phyloP scores from a whole-genome alignment of 2,329 filamentous ascomycete genomes.

The Cercospora citrullina region DNA sequence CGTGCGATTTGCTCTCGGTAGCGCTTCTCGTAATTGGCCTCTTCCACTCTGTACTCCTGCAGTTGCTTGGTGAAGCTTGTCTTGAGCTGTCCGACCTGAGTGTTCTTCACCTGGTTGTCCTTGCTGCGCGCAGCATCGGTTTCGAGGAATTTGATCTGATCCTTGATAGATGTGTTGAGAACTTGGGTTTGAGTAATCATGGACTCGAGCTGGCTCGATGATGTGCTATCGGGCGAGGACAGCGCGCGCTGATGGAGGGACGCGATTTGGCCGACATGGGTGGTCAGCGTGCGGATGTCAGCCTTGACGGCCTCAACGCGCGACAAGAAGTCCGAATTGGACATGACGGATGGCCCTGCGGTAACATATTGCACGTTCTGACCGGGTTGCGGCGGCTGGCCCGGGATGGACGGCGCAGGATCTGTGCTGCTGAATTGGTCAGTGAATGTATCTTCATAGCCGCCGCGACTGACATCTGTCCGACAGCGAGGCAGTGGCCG shows the following conservation, averaged over 20 bases:
- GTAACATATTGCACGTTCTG: slow-evolving; percentile 46
- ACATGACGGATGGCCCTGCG: slow-evolving; percentile 49
- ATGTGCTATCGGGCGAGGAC: slow-evolving; percentile 59
- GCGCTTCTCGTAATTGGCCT: slow-evolving; percentile 67
- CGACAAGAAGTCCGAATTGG: slow-evolving; percentile 66
- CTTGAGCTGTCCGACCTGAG: slow-evolving; percentile 69
- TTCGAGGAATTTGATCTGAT: slow-evolving; percentile 76
- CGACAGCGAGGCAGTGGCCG: not conserved
- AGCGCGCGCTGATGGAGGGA: slow-evolving; percentile 71
- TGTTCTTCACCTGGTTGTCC: slow-evolving; percentile 65
- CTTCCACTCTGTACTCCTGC: slow-evolving; percentile 68
- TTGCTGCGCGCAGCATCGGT: slow-evolving; percentile 66
- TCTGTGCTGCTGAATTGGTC: slow-evolving; percentile 15
- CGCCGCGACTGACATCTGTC: not conserved
- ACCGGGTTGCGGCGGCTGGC: slow-evolving; percentile 56
- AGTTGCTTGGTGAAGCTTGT: slow-evolving; percentile 71
- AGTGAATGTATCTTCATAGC: not conserved
- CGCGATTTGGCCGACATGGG: slow-evolving; percentile 66
- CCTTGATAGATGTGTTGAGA: slow-evolving; percentile 73
- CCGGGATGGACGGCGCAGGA: slow-evolving; percentile 29
- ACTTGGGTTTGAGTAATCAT: slow-evolving; percentile 69
- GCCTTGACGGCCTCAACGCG: slow-evolving; percentile 67
- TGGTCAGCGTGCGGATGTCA: slow-evolving; percentile 67
- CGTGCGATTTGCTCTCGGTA: slow-evolving; percentile 77
- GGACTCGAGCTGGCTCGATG: slow-evolving; percentile 61